Percentiles rank a stretch among this genome's conserved stretches.
phyloP scores from a whole-genome alignment of 345 rosid genomes.

The Pistacia vera region DNA sequence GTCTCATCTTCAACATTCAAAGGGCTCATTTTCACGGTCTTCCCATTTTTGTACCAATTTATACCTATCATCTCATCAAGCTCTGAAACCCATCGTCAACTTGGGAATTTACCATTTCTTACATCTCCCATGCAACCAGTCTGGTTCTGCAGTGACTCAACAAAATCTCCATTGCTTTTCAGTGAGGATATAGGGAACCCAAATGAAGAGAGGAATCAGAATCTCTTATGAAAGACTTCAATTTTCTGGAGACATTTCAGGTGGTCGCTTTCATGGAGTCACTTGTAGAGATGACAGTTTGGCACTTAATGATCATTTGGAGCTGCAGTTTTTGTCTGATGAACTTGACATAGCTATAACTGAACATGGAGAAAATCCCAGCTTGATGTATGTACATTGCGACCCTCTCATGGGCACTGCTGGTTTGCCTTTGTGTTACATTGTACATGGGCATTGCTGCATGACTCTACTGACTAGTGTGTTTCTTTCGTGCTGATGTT shows the following conservation, averaged over 20 bases:
- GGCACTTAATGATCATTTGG: constrained; percentile 63
- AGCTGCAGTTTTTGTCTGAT: constrained; percentile 78
- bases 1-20: constrained; percentile 38
- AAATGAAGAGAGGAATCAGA: constrained; percentile 51
- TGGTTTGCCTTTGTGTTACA: background rate
- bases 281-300: constrained; percentile 44
- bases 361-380: constrained; percentile 78
- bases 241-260: constrained; percentile 56
- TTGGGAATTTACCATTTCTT: constrained; percentile 81
- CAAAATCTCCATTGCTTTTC: constrained; percentile 54
- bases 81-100: constrained; percentile 57
- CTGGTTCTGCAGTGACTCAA: constrained; percentile 56
- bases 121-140: constrained; percentile 62
- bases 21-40: constrained; percentile 58
- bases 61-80: constrained; percentile 77
- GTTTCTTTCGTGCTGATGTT: constrained; percentile 29
- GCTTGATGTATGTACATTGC: constrained; percentile 63
- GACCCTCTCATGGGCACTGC: background rate
- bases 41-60: constrained; percentile 85
- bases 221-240: constrained; percentile 52
- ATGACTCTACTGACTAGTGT: constrained; percentile 16
- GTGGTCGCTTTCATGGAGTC: constrained; percentile 51
- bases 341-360: constrained; percentile 80
- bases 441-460: background rate
- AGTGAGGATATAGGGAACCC: constrained; percentile 50